phyloP scores from a whole-genome alignment of 2,329 filamentous ascomycete genomes.

The Alternaria arborescens region DNA sequence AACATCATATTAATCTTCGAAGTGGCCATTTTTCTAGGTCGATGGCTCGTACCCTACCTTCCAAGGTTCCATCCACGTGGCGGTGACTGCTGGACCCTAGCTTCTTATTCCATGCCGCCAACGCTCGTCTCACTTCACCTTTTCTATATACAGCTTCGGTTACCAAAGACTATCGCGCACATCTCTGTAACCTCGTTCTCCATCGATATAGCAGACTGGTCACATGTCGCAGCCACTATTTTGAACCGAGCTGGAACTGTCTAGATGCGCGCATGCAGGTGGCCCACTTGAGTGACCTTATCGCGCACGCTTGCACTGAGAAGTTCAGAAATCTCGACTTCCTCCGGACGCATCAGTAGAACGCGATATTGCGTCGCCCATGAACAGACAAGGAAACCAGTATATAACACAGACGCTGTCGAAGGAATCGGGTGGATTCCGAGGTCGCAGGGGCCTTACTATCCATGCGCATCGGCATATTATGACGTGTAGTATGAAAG shows the following conservation, averaged over 20 bases:
- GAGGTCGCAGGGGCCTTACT: neutral
- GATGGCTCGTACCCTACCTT: neutral
- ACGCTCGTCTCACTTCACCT: neutral
- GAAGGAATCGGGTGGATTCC: neutral
- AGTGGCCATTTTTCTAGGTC: neutral
- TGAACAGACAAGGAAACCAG: neutral
- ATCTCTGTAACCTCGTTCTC: neutral
- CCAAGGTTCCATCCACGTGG: neutral
- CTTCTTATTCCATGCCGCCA: neutral
- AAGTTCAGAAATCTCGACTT: neutral
- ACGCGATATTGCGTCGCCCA: neutral
- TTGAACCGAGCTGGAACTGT: neutral
- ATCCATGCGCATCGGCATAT: neutral
- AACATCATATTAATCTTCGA: neutral
- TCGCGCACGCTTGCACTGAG: neutral
- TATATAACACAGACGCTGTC: neutral
- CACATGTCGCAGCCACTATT: neutral
- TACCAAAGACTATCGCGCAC: neutral
- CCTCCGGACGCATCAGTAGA: neutral
- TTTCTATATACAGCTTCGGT: neutral
- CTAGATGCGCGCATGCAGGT: too few relatives aligned
- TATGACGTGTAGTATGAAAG: neutral
- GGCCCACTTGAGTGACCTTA: neutral
- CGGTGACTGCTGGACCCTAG: conserved; percentile 5
- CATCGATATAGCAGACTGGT: neutral